Evolutionary conservation across 2,329 filamentous ascomycete species (phyloP).

Genomic region (Teratosphaeria pseudoeucalypti): DNA sequence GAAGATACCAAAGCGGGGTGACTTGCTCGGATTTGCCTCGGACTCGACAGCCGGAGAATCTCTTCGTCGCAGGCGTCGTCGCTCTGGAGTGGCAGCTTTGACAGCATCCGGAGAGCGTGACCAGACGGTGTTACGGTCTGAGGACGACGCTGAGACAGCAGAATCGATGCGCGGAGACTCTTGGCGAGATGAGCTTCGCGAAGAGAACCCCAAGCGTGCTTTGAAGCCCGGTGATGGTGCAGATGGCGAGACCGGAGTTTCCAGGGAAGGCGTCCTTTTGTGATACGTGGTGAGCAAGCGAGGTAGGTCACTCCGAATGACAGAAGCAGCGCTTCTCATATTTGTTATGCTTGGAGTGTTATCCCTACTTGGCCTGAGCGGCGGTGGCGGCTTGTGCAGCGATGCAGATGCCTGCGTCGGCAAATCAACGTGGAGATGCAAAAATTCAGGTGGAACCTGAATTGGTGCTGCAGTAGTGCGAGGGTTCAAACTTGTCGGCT

Average conservation of each 20-base stretch:
- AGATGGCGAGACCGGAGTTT: slow-evolving; percentile 28
- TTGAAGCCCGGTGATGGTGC: slow-evolving; percentile 26
- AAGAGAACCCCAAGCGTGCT: slow-evolving; percentile 28
- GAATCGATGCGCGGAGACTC: slow-evolving; percentile 23
- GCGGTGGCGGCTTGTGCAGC: slow-evolving; percentile 34
- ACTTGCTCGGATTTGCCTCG: slow-evolving; percentile 50
- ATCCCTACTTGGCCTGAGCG: slow-evolving; percentile 35
- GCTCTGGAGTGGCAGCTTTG: slow-evolving; percentile 1
- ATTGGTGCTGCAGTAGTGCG: neutral
- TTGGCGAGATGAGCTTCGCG: slow-evolving; percentile 22
- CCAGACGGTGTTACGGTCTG: slow-evolving; percentile 11
- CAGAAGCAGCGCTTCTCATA: slow-evolving; percentile 36
- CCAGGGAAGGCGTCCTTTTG: slow-evolving; percentile 40
- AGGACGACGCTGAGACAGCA: slow-evolving; percentile 20
- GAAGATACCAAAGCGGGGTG: slow-evolving; percentile 68
- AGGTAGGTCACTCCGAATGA: slow-evolving; percentile 47
- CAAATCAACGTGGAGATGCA: slow-evolving; percentile 52
- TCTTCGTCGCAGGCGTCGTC: slow-evolving; percentile 15
- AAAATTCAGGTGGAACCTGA: slow-evolving; percentile 27
- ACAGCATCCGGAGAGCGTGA: slow-evolving; percentile 8
- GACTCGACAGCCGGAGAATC: slow-evolving; percentile 32
- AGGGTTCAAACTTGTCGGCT: neutral
- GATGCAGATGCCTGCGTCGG: slow-evolving; percentile 27
- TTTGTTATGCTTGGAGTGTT: slow-evolving; percentile 34
- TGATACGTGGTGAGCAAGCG: slow-evolving; percentile 39